Conservation (phyloP, 192 early-diverging fungal species). For the Coemansia sp. region DNA sequence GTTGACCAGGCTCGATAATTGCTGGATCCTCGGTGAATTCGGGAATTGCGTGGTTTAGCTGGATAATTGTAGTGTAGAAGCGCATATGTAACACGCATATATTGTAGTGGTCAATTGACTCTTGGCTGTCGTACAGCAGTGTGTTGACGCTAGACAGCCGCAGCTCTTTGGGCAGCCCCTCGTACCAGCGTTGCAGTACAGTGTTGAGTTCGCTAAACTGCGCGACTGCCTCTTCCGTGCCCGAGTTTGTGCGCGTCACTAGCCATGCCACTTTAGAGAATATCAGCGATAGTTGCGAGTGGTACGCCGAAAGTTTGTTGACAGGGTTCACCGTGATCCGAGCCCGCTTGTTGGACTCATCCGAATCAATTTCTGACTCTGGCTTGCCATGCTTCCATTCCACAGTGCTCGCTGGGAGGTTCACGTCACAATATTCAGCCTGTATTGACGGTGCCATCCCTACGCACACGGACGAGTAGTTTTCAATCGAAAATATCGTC, state of each 20-base stretch:
- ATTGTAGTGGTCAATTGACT: conserved; percentile 43
- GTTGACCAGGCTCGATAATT: conserved; percentile 46
- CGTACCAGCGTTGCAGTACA: conserved; percentile 52
- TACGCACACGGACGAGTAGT: conserved; percentile 54
- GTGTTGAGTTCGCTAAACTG: conserved; percentile 53
- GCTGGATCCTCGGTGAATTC: conserved; percentile 50
- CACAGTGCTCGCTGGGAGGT: conserved; percentile 36
- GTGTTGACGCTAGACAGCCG: conserved; percentile 42
- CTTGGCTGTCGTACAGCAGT: conserved; percentile 31
- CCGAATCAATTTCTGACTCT: neutral
- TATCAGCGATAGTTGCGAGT: conserved; percentile 51
- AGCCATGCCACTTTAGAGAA: conserved; percentile 57
- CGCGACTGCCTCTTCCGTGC: conserved; percentile 33
- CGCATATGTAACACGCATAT: conserved; percentile 48
- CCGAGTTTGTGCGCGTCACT: conserved; percentile 39
- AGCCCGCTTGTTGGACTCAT: conserved; percentile 21
- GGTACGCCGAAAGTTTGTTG: conserved; percentile 46
- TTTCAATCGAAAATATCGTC: conserved; percentile 50
- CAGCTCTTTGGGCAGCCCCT: conserved; percentile 53
- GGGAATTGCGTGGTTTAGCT: conserved; percentile 53
- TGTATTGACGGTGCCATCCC: conserved; percentile 52
- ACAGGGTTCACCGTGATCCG: conserved; percentile 28
- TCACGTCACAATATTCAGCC: conserved; percentile 51
- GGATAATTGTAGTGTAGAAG: conserved; percentile 48
- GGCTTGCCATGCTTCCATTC: conserved; percentile 43